Conservation (phyloP, 1,284 basidiomycete species). For the Melampsora americana region DNA sequence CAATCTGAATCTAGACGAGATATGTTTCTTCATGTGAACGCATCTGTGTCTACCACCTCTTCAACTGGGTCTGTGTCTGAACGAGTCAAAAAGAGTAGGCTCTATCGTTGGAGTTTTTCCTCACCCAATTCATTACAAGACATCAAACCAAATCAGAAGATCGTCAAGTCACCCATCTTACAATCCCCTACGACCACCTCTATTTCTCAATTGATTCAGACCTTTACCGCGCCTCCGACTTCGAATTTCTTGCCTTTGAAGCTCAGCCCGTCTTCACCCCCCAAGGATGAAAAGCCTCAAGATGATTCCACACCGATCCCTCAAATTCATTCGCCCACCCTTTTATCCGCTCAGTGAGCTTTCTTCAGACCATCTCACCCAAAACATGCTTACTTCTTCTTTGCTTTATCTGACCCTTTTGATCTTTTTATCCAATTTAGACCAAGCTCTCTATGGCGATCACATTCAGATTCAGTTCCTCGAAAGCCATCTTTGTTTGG, state of each 20-base stretch:
- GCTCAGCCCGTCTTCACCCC: neutral
- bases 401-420: neutral
- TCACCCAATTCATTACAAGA: neutral
- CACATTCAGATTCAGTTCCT: slow-evolving; percentile 20
- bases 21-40: neutral
- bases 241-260: no score
- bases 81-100: neutral
- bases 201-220: neutral
- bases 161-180: neutral
- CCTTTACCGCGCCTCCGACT: neutral
- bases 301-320: neutral
- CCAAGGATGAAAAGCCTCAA: neutral
- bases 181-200: neutral
- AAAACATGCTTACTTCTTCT: neutral
- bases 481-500: neutral
- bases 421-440: neutral
- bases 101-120: neutral
- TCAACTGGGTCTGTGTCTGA: neutral
- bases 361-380: neutral
- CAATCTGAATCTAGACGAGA: neutral
- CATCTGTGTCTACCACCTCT: neutral
- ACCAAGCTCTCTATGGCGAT: slow-evolving; percentile 6
- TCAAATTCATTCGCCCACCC: neutral
- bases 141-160: neutral
- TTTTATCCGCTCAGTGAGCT: neutral